Conservation (phyloP, 345 rosid genomes). For the Populus nigra region DNA sequence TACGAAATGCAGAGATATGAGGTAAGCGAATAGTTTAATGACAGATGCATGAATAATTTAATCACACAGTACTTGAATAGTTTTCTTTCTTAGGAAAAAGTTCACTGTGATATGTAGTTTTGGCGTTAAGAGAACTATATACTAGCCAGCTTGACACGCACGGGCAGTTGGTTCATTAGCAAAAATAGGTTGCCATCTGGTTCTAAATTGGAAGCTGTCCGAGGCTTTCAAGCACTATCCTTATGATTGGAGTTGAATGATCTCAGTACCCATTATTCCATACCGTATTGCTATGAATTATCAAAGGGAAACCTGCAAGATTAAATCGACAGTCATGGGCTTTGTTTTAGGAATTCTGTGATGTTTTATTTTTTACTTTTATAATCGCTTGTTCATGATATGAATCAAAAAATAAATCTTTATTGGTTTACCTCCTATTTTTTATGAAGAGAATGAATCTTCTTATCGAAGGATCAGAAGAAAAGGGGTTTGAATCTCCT, state of each 20-base stretch:
- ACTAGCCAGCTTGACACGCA: background rate
- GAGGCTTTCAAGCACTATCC: background rate
- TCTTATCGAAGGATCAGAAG: background rate
- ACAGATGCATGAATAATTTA: background rate
- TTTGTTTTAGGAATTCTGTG: background rate
- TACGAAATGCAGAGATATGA: constrained; percentile 92
- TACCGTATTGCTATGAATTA: background rate
- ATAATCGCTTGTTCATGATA: background rate
- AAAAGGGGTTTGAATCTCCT: background rate
- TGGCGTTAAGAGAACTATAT: background rate
- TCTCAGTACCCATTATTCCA: background rate
- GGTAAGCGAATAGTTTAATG: constrained; percentile 39
- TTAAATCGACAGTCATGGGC: background rate
- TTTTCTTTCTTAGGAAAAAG: background rate
- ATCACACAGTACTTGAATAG: too few species aligned
- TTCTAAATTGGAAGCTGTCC: background rate
- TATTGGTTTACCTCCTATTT: too few species aligned
- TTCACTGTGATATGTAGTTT: background rate
- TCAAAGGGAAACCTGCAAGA: background rate
- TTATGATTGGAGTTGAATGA: background rate
- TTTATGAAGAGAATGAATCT: too few species aligned
- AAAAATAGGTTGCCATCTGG: background rate
- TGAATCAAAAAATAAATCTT: too few species aligned
- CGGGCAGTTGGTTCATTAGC: background rate
- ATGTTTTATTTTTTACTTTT: background rate